Percentiles rank a stretch among this genome's conserved stretches.
phyloP scores from a whole-genome alignment of 1,284 basidiomycete species.

The Ustilago cynodontis region DNA sequence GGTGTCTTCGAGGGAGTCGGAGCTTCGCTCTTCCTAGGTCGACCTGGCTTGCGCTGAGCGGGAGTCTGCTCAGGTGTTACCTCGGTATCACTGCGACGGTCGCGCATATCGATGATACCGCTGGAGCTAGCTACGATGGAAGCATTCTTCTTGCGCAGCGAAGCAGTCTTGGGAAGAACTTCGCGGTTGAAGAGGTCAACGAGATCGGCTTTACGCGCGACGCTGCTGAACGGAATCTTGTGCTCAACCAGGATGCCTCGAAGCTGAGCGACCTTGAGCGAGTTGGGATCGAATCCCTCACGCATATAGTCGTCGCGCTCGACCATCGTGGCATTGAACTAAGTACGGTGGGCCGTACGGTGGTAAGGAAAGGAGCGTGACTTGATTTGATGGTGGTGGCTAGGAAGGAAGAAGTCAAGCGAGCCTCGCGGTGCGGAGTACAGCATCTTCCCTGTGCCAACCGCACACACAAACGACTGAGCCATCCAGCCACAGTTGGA shows the following conservation, averaged over 20 bases:
- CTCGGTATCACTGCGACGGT: conserved; percentile 15
- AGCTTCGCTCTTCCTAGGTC: conserved; percentile 46
- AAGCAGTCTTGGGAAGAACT: conserved; percentile 45
- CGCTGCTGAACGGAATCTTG: conserved; percentile 80
- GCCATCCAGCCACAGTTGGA: conserved; percentile 17
- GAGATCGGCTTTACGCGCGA: conserved; percentile 87
- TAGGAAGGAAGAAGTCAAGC: conserved; percentile 9
- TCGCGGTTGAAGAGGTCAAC: conserved; percentile 81
- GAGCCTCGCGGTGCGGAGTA: neutral
- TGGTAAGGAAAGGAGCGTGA: neutral
- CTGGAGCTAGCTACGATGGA: conserved; percentile 69
- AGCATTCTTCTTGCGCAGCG: conserved; percentile 75
- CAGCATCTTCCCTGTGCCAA: neutral
- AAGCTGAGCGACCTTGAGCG: conserved; percentile 84
- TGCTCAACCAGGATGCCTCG: conserved; percentile 85
- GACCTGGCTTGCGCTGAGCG: conserved; percentile 42
- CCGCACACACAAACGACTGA: conserved; percentile 3
- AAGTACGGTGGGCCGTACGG: no score
- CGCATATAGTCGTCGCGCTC: conserved; percentile 77
- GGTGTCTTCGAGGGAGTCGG: conserved; percentile 21
- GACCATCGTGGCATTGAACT: conserved; percentile 24
- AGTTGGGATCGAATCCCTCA: conserved; percentile 82
- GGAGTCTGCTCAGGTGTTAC: conserved; percentile 35
- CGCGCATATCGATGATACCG: conserved; percentile 72
- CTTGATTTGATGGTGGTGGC: conserved; percentile 8